A percentile compares a stretch with the other conserved stretches of the same genome.
Conservation (phyloP, 2,329 filamentous ascomycete species). For the Whalleya microplaca region DNA sequence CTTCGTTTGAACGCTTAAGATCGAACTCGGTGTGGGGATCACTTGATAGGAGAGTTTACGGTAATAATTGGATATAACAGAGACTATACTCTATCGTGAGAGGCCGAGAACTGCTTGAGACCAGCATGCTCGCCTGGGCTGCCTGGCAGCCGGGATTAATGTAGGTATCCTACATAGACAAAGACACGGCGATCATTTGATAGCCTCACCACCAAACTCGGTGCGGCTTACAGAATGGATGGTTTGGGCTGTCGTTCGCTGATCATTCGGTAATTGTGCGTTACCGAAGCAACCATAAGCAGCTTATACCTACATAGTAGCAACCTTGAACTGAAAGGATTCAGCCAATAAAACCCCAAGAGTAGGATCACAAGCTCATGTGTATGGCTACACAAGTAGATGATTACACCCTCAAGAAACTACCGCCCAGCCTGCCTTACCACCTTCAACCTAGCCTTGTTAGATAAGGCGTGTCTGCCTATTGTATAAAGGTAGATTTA, state of each 20-base stretch:
- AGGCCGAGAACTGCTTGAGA: slow-evolving; percentile 2
- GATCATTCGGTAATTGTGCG: slow-evolving; percentile 21
- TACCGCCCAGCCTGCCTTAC: not conserved
- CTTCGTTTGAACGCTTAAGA: not conserved
- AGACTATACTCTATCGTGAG: not conserved
- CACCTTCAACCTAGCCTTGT: not conserved
- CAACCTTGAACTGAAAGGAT: slow-evolving; percentile 21
- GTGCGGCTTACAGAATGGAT: not conserved
- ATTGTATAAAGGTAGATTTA: not conserved
- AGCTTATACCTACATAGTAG: slow-evolving; percentile 7
- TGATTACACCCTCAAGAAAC: slow-evolving; percentile 20
- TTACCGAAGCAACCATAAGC: slow-evolving; percentile 23
- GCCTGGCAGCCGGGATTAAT: not conserved
- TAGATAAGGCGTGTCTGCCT: not conserved
- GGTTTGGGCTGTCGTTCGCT: slow-evolving; percentile 15
- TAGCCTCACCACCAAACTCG: not conserved
- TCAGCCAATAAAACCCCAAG: slow-evolving; percentile 13
- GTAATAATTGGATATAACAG: not conserved
- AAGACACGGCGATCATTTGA: not conserved
- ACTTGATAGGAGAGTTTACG: not conserved
- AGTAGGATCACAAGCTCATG: slow-evolving; percentile 19
- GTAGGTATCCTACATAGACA: not conserved
- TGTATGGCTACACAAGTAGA: slow-evolving; percentile 16
- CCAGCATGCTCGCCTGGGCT: slow-evolving; percentile 1
- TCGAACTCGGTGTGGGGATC: slow-evolving; percentile 1